Evolutionary conservation across 495 filamentous ascomycete species (phyloP).

Genomic region (Trichocladium uniseriatum): DNA sequence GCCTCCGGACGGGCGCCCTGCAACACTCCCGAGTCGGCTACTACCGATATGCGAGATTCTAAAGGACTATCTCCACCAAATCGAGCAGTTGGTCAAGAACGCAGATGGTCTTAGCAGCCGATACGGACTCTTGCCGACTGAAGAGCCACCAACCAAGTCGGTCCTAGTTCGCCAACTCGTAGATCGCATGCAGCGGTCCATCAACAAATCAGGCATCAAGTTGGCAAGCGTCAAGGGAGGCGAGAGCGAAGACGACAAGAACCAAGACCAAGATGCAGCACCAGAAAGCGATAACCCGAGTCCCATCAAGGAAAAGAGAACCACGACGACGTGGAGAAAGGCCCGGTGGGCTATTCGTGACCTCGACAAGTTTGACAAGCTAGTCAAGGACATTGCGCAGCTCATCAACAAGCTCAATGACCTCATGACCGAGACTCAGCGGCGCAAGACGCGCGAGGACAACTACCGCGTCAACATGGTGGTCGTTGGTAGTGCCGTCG

Average conservation of each 20-base stretch:
- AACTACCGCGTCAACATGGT: conserved; percentile 9
- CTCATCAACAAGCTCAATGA: conserved; percentile 10
- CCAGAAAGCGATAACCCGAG: too few species aligned
- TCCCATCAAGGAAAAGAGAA: background rate
- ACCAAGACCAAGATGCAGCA: too few species aligned
- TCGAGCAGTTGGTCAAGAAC: conserved; percentile 2
- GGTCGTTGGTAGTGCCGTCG: conserved; percentile 7
- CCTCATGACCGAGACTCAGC: conserved; percentile 6
- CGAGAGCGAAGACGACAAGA: too few species aligned
- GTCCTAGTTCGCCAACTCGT: conserved; percentile 3
- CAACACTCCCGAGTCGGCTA: background rate
- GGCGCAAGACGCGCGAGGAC: background rate
- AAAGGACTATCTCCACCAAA: conserved; percentile 5
- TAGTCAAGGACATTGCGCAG: conserved; percentile 4
- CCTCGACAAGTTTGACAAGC: conserved; percentile 6
- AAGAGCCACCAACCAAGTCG: conserved; percentile 6
- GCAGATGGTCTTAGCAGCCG: conserved; percentile 1
- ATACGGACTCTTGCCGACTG: conserved; percentile 4
- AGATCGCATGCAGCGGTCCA: conserved; percentile 4
- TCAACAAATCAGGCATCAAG: background rate
- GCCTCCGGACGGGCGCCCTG: background rate
- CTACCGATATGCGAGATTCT: background rate
- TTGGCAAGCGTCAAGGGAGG: too few species aligned
- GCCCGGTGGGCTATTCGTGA: conserved; percentile 5
- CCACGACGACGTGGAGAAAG: background rate